Evolutionary conservation across 108 stramenopile genomes (phyloP), one percentile per base, ranked within the genome.

Genomic region (Phaeodactylum tricornutum): DNA sequence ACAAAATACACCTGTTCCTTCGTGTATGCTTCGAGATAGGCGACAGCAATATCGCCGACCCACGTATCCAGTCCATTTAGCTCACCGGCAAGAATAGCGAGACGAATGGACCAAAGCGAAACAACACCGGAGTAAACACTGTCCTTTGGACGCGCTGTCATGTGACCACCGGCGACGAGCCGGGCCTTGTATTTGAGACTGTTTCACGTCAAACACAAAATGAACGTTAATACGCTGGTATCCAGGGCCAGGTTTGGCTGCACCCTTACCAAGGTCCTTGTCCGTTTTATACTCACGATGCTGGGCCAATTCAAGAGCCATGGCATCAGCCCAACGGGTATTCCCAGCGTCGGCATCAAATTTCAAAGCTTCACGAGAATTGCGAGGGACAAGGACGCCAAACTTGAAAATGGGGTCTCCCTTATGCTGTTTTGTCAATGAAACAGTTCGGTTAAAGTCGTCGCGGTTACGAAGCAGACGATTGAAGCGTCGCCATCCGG

Each of bases 401-500:
- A 22, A 68, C 47, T 48, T 55, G 60, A 43, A 59, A 17, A 26
- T 37, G 25, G 29, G 33, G 33, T 34, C 14, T 34, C n/a, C n/a
- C n/a, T n/a, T n/a, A n/a, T n/a, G n/a, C n/a, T n/a, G n/a, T n/a
- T n/a, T n/a, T n/a, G n/a, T n/a, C n/a, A n/a, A n/a, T n/a, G n/a
- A n/a, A n/a, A 30, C 39, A 14, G 27, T 15, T 14, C 56, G 29
- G 2, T 36, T 27, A 17, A 50, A 16, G 7, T 32, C 24, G 31
- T 64, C 58, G 20, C 25, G 7, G 21, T 29, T 57, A 23, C 41
- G 37, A 15, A 50, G 47, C 16, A 23, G 16, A 5, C 16, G 17
- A 22, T 57, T 43, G 15, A 71, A 60, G n/a, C 62, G 43, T 50
- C 53, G 62, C 71, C 71, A 72, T 21, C 71, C 71, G n/a, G 61